These are phyloP conservation scores for Kwoniella newhampshirensis DNA, from an alignment of 768 basidiomycete genomes.

Conservation along the genomic window DNA sequence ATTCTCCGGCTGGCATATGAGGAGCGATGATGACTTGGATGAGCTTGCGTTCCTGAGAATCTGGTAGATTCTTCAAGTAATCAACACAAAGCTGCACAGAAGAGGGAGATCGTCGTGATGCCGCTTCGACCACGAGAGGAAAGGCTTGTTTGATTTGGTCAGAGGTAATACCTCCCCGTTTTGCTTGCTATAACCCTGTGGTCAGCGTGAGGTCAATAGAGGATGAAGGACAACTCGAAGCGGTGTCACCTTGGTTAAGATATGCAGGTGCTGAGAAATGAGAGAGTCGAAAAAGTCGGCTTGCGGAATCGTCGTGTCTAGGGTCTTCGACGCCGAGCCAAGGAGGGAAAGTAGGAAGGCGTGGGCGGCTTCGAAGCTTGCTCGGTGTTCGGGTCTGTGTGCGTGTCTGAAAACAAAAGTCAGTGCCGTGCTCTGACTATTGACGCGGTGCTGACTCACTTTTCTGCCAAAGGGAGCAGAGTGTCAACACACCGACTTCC, in stretches of 20 bases:
- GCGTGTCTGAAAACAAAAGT: slow-evolving; percentile 13
- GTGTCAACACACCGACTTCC: slow-evolving; percentile 3
- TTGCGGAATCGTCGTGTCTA: neutral
- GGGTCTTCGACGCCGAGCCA: neutral
- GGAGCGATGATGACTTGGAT: slow-evolving; percentile 15
- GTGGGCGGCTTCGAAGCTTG: slow-evolving; percentile 42
- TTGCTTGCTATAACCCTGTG: slow-evolving; percentile 21
- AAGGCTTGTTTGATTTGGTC: slow-evolving; percentile 31
- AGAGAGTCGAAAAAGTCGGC: slow-evolving; percentile 18
- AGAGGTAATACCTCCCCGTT: slow-evolving; percentile 11
- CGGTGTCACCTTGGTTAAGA: slow-evolving; percentile 21
- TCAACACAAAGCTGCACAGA: neutral
- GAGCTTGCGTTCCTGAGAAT: neutral
- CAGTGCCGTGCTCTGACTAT: neutral
- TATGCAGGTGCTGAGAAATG: slow-evolving; percentile 8
- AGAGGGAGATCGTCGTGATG: slow-evolving; percentile 9
- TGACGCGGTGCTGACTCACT: slow-evolving; percentile 12
- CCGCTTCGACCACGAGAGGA: slow-evolving; percentile 21
- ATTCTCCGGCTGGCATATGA: neutral
- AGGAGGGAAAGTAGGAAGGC: slow-evolving; percentile 29
- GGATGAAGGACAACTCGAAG: neutral
- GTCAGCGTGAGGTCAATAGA: neutral
- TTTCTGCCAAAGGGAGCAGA: slow-evolving; percentile 2
- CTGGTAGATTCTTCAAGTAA: neutral
- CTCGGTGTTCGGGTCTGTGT: slow-evolving; percentile 2